A percentile compares a stretch with the other conserved stretches of the same genome.
Evolutionary conservation across 305 asterid genomes (phyloP).

Genomic region (Plantago coronopus): DNA sequence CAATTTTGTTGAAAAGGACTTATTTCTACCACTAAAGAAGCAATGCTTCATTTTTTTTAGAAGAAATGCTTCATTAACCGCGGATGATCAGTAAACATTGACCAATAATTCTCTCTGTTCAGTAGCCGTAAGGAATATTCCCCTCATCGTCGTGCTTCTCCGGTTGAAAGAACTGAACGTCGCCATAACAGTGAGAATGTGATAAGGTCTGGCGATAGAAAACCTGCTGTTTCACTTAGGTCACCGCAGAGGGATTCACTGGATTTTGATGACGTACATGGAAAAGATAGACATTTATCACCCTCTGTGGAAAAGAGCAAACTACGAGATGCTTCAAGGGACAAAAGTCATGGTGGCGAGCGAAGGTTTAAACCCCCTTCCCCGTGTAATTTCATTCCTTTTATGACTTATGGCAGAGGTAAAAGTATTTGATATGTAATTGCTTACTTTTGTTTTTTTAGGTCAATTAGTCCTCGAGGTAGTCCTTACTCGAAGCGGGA

Average conservation of each 20-base stretch:
- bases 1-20: no score
- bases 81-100: not conserved
- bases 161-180: slow-evolving; percentile 33
- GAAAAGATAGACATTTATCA: slow-evolving; percentile 30
- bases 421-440: not conserved
- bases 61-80: no score
- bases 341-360: slow-evolving; percentile 31
- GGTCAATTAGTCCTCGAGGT: slow-evolving; percentile 38
- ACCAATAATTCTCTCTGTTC: slow-evolving; percentile 22
- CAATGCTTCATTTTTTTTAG: no score
- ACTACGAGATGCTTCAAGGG: slow-evolving; percentile 43
- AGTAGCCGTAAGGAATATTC: slow-evolving; percentile 40
- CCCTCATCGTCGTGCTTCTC: slow-evolving; percentile 50
- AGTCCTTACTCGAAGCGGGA: slow-evolving; percentile 34
- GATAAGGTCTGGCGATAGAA: slow-evolving; percentile 33
- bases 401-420: slow-evolving; percentile 10
- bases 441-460: slow-evolving; percentile 24
- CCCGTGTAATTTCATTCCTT: slow-evolving; percentile 18
- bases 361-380: slow-evolving; percentile 26
- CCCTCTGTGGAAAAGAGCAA: slow-evolving; percentile 41
- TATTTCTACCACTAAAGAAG: no score
- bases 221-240: slow-evolving; percentile 44
- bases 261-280: slow-evolving; percentile 37
- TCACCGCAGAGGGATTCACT: slow-evolving; percentile 55
- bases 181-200: slow-evolving; percentile 29